Percentiles rank a stretch among this genome's conserved stretches.
Evolutionary conservation across 192 early-diverging fungal genomes (phyloP).

Genomic region (Phycomyces nitens): DNA sequence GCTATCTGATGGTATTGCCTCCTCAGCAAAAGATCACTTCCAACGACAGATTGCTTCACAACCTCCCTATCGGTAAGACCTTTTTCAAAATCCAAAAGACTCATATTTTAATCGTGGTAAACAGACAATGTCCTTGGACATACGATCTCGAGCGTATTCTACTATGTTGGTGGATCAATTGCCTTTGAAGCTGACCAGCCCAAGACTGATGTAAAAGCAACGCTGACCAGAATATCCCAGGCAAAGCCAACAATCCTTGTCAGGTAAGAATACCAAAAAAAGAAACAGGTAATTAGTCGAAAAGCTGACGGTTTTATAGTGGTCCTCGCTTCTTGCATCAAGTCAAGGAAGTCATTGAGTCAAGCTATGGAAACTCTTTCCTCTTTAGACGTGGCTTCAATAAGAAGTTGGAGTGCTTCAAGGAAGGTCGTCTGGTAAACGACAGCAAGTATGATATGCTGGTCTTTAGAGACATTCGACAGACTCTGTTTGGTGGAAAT

Average conservation of each 20-base stretch:
- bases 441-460: slow-evolving; percentile 42
- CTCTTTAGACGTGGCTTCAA: slow-evolving; percentile 38
- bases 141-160: slow-evolving; percentile 22
- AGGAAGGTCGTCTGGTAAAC: slow-evolving; percentile 34
- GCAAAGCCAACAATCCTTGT: slow-evolving; percentile 76
- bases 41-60: slow-evolving; percentile 33
- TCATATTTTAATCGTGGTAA: not conserved
- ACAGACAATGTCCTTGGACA: slow-evolving; percentile 37
- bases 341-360: slow-evolving; percentile 28
- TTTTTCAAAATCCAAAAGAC: not conserved
- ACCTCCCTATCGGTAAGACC: slow-evolving; percentile 38
- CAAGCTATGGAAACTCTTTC: slow-evolving; percentile 32
- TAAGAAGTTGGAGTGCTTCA: slow-evolving; percentile 28
- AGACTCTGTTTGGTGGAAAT: slow-evolving; percentile 40
- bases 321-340: slow-evolving; percentile 22
- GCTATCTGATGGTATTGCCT: slow-evolving; percentile 29
- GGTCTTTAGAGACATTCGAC: slow-evolving; percentile 42
- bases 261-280: too few relatives aligned
- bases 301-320: slow-evolving; percentile 11
- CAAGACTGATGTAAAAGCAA: slow-evolving; percentile 43
- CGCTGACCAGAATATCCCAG: slow-evolving; percentile 68
- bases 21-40: slow-evolving; percentile 28
- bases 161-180: slow-evolving; percentile 59
- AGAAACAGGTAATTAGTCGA: too few relatives aligned
- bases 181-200: slow-evolving; percentile 52